Base-by-base conservation (phyloP, 176 grass and related monocot species). In the Tillandsia leiboldiana region DNA sequence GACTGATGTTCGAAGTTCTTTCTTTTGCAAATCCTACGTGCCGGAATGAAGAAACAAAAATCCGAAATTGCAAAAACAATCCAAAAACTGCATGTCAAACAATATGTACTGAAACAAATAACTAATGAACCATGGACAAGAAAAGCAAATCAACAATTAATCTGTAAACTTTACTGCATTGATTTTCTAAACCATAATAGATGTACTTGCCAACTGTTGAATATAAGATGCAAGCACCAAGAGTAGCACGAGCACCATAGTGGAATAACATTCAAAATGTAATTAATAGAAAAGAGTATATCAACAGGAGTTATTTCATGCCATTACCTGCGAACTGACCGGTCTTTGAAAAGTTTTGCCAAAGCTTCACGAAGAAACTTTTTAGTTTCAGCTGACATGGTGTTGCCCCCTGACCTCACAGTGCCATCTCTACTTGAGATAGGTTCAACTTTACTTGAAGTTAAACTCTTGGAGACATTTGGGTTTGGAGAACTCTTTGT, bases 301-400 rank as follows among this genome's bases (percentile, higher is more conserved):
- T 28, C 9, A 3, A 52, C 6, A 49, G 51, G 79, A 65, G 54
- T 48, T 67, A 51, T 63, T 53, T 50, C 8, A 57, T 3, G 54
- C 49, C 82, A 79, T 78, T 74, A 90, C 87, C 87, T 91, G 42
- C 75, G 84, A 67, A 87, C 82, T 77, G 71, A 82, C 27, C 79
- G 77, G 29, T 82, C 75, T 33, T 56, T 48, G 47, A 91, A 91
- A 70, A 87, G 65, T 59, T 66, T 85, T 20, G 49, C 8, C 64
- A 91, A 81, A 73, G 78, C 72, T 53, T 70, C 64, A 8, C 3
- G 72, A 70, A 65, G n/a, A 79, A 48, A 66, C 27, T 68, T 75
- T 24, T 72, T 74, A 67, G 24, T 79, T 71, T 82, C 84, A 50
- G 10, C 67, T 49, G 66, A 62, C 52, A 77, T 49, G 53, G 65